Percentiles rank a stretch among this genome's conserved stretches.
Conservation (phyloP, 495 filamentous ascomycete species). For the Neurospora sublineolata region DNA sequence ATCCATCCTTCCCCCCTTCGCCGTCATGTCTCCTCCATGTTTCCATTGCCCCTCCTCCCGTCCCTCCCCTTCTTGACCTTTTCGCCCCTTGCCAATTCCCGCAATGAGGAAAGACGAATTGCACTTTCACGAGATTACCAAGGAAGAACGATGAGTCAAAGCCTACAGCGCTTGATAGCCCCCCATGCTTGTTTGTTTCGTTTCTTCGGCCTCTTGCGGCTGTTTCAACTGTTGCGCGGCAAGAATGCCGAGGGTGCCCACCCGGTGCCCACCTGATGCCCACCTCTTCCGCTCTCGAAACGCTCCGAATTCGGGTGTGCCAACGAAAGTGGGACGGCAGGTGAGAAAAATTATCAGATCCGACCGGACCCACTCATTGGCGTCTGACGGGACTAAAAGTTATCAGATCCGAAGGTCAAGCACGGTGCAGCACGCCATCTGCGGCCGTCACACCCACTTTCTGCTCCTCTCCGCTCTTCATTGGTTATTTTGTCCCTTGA, state of each 20-base stretch:
- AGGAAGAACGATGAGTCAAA: not conserved
- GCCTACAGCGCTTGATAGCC: not conserved
- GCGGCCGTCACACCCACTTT: not conserved
- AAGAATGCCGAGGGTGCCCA: not conserved
- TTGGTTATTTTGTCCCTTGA: conserved; percentile 7
- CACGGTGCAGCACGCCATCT: conserved; percentile 15
- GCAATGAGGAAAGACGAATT: not conserved
- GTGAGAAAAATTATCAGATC: conserved; percentile 29
- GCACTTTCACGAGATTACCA: not conserved
- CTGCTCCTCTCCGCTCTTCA: not conserved
- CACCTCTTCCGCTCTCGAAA: not conserved
- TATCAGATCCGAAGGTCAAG: conserved; percentile 35
- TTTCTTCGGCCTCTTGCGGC: not conserved
- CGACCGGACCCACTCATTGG: conserved; percentile 6
- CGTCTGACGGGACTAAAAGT: conserved; percentile 28
- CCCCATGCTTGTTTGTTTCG: not conserved
- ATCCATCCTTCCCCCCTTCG: not conserved
- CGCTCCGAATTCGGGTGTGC: conserved; percentile 20
- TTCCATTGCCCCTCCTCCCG: not conserved
- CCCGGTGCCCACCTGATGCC: not conserved
- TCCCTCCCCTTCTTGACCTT: not conserved
- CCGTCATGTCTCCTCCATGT: not conserved
- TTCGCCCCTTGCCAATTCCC: not conserved
- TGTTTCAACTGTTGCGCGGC: not conserved
- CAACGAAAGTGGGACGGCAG: conserved; percentile 6